Percentiles rank a stretch among this genome's conserved stretches.
Evolutionary conservation across 1,284 basidiomycete genomes (phyloP).

Genomic region (Albatrellus sp.): DNA sequence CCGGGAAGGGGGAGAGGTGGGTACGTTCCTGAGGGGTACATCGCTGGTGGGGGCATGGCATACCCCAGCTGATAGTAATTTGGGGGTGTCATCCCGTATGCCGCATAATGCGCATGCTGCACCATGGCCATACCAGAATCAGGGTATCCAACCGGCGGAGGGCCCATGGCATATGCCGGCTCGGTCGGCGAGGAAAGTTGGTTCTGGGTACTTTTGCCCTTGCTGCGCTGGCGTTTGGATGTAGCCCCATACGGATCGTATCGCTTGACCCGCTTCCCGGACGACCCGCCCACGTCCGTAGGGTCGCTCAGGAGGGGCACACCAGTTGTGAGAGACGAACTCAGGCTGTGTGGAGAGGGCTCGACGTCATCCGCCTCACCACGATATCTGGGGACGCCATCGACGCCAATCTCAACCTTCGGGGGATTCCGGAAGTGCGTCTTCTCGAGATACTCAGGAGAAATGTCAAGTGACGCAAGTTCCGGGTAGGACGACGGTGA

Average conservation of each 20-base stretch:
- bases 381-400: slow-evolving; percentile 73
- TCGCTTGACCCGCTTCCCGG: slow-evolving; percentile 35
- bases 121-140: slow-evolving; percentile 10
- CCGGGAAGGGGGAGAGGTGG: slow-evolving; percentile 5
- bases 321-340: slow-evolving; percentile 33
- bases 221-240: slow-evolving; percentile 18
- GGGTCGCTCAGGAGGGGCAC: slow-evolving; percentile 40
- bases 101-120: slow-evolving; percentile 10
- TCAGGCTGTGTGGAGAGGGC: slow-evolving; percentile 31
- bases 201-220: slow-evolving; percentile 14
- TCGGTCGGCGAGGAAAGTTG: slow-evolving; percentile 10
- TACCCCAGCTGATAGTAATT: slow-evolving; percentile 10
- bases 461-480: slow-evolving; percentile 76
- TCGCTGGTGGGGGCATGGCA: slow-evolving; percentile 6
- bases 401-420: slow-evolving; percentile 72
- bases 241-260: slow-evolving; percentile 34
- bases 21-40: slow-evolving; percentile 7
- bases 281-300: slow-evolving; percentile 20
- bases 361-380: slow-evolving; percentile 64
- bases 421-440: slow-evolving; percentile 87
- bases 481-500: slow-evolving; percentile 85
- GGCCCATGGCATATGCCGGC: slow-evolving; percentile 3
- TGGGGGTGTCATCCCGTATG: slow-evolving; percentile 11
- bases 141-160: slow-evolving; percentile 3
- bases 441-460: slow-evolving; percentile 81